A percentile compares a stretch with the other conserved stretches of the same genome.
These are phyloP conservation scores for Russula dissimulans DNA, from an alignment of 768 basidiomycete species.

Conservation along the genomic window DNA sequence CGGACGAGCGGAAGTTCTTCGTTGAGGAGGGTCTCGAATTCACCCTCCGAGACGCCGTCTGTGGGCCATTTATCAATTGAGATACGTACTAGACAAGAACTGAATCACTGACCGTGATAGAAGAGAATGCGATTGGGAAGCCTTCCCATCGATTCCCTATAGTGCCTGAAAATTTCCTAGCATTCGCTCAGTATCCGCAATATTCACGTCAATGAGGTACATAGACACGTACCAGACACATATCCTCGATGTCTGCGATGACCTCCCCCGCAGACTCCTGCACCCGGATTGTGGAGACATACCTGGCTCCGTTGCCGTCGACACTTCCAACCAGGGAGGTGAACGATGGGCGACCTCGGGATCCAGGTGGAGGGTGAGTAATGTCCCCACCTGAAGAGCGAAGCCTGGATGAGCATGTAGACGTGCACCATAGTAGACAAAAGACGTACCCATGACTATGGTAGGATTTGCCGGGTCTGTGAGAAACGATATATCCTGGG, in stretches of 20 bases:
- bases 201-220: not conserved
- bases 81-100: not conserved
- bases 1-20: slow-evolving; percentile 45
- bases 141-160: slow-evolving; percentile 42
- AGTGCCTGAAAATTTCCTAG: slow-evolving; percentile 39
- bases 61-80: not conserved
- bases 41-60: slow-evolving; percentile 50
- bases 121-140: slow-evolving; percentile 61
- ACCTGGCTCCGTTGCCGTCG: slow-evolving; percentile 64
- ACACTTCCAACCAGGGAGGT: slow-evolving; percentile 72
- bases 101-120: slow-evolving; percentile 45
- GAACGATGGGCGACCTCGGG: slow-evolving; percentile 66
- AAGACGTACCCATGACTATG: slow-evolving; percentile 56
- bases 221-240: slow-evolving; percentile 42
- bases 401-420: not conserved
- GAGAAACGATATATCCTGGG: slow-evolving; percentile 49
- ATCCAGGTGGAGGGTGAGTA: slow-evolving; percentile 69
- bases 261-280: slow-evolving; percentile 63
- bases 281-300: slow-evolving; percentile 49
- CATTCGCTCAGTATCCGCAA: not conserved
- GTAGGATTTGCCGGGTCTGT: slow-evolving; percentile 65
- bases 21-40: slow-evolving; percentile 40
- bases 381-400: slow-evolving; percentile 51
- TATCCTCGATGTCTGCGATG: slow-evolving; percentile 56
- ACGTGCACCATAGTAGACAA: not conserved